A percentile compares a stretch with the other conserved stretches of the same genome.
phyloP scores from a whole-genome alignment of 2,329 filamentous ascomycete species.

The Pyricularia sp. region DNA sequence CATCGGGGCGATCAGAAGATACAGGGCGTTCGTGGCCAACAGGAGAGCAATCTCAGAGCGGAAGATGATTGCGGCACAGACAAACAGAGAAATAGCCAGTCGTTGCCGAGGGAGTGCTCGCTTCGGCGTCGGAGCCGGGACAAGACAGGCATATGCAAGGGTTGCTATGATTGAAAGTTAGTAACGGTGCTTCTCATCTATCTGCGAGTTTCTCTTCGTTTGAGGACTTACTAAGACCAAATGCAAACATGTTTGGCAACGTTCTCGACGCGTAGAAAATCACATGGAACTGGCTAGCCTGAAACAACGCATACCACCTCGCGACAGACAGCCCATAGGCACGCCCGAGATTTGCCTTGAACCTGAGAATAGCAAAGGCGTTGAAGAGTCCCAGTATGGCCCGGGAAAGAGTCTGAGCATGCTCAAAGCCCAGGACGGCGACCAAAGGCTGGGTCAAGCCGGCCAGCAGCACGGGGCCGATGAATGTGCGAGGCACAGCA shows the following conservation, averaged over 20 bases:
- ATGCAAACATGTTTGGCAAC: constrained; percentile 94
- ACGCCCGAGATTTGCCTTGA: constrained; percentile 51
- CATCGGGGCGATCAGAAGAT: constrained; percentile 48
- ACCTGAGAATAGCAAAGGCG: constrained; percentile 55
- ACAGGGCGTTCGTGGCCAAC: constrained; percentile 56
- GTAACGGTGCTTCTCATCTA: too few species aligned
- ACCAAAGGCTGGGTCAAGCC: constrained; percentile 61
- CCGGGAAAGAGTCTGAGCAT: constrained; percentile 57
- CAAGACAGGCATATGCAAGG: constrained; percentile 44
- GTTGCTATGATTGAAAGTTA: constrained; percentile 42
- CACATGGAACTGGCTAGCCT: constrained; percentile 82
- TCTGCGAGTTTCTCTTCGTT: too few species aligned
- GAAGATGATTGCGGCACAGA: constrained; percentile 75
- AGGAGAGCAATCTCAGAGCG: constrained; percentile 82
- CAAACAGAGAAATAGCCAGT: constrained; percentile 64
- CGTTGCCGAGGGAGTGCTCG: constrained; percentile 38
- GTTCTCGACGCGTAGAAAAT: constrained; percentile 88
- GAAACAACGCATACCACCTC: constrained; percentile 72
- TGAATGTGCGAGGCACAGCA: constrained; percentile 82
- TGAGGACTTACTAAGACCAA: constrained; percentile 61
- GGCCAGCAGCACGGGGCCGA: constrained; percentile 70
- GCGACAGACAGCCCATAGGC: constrained; percentile 61
- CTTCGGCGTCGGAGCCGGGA: constrained; percentile 24
- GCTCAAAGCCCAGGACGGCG: constrained; percentile 41
- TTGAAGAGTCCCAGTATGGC: constrained; percentile 73